Evolutionary conservation across 2,329 filamentous ascomycete genomes (phyloP), one percentile per base, ranked within the genome.

Genomic region (Cercospora janseana): DNA sequence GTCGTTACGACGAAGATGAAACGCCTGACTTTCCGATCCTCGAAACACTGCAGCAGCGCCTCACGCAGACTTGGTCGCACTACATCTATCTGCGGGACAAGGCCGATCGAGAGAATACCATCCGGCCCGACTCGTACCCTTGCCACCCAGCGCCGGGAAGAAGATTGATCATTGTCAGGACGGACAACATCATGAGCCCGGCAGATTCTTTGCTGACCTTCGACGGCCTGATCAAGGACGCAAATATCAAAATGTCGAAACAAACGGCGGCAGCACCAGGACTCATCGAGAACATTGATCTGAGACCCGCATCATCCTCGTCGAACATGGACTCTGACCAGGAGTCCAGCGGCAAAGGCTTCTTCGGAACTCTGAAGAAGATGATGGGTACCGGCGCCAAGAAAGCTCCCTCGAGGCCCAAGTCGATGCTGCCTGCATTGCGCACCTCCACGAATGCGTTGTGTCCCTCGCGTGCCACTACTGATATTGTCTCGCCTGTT

Each of bases 151-250:
- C 89, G 2, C 88, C 91, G 1, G 86, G 87, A 38, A 88, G 92
- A 63, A 80, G 87, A 54, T 87, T 96, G 54, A 81, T 95, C 69
- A 95, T 96, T 61, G 86, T 95, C 58, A 84, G 89, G 50, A 91
- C 87, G 56, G 90, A 95, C 66, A 80, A 77, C 56, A 75, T 78
- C 50, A 64, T 79, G 38, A 72, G 76, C 26, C 73, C 76, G 41
- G 69, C 71, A 41, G 71, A 75, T 46, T 71, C 81, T 12, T 83
- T 84, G 59, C 72, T 84, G 37, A 80, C 81, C 0, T 85, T 85
- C 57, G 82, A 86, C 55, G 79, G 79, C n/a, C 73, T 83, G 23
- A 68, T 80, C 18, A 67, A 74, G 46, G 55, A 60, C 23, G 64
- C 63, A 10, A 53, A 61, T 8, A 59, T 60, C 18, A 55, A 56